These are phyloP conservation scores for Agaricus blazei DNA, from an alignment of 768 basidiomycete species.

Conservation along the genomic window DNA sequence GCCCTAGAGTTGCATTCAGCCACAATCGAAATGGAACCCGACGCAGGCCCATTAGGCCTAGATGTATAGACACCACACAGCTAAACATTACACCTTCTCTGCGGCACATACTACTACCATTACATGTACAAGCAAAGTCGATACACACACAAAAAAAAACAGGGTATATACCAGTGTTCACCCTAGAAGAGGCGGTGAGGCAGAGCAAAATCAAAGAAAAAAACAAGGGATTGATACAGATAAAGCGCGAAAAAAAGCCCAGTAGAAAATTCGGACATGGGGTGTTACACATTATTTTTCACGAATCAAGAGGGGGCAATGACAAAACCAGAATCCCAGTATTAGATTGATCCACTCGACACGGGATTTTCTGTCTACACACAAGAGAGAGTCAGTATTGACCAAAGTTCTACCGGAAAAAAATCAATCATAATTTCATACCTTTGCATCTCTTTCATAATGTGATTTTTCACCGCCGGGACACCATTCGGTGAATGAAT, in stretches of 20 bases:
- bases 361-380: constrained; percentile 58
- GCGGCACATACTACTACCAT: neutral
- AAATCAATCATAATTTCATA: constrained; percentile 17
- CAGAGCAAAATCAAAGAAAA: neutral
- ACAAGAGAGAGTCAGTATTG: neutral
- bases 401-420: neutral
- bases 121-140: neutral
- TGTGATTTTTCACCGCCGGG: constrained; percentile 78
- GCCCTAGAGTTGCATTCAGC: too few species aligned
- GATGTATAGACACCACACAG: too few species aligned
- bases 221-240: neutral
- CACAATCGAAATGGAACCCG: too few species aligned
- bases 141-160: neutral
- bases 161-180: too few species aligned
- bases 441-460: constrained; percentile 73
- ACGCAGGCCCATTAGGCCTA: too few species aligned
- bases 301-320: constrained; percentile 14
- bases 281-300: too few species aligned
- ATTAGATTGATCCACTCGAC: constrained; percentile 70
- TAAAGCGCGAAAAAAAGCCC: neutral
- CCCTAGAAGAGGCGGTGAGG: too few species aligned
- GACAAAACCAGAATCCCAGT: constrained; percentile 64
- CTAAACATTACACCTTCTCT: too few species aligned
- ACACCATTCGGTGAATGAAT: constrained; percentile 66
- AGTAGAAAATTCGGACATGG: too few species aligned